Evolutionary conservation across 495 filamentous ascomycete species (phyloP), one percentile per base, ranked within the genome.

Genomic region (Pyronema domesticum): DNA sequence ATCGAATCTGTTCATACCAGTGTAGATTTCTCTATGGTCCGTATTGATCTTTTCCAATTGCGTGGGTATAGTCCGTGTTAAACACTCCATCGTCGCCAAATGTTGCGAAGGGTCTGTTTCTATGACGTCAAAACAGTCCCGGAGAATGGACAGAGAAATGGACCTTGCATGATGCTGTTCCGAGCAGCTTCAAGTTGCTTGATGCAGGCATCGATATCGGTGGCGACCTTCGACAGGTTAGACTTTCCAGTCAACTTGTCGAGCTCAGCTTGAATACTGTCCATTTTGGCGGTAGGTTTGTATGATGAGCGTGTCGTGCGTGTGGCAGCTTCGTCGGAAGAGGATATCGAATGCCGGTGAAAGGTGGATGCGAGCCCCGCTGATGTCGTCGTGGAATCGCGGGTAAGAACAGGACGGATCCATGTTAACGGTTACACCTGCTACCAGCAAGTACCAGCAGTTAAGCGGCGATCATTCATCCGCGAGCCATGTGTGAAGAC

Each of bases 181-280:
- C 85, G 75, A 14, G 88, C 85, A 10, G 71, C 73, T 59, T 78
- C 76, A 23, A 98, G 76, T 46, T 82, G 69, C 54, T 86, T 78
- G 49, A 98, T 85, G 52, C 83, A 81, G 36, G 74, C 74, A 64
- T 95, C 85, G 3, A 94, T 81, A 76, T 87, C 80, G 33, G 78
- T 70, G 15, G 89, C 75, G 17, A 78, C 82, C 56, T 83, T 76
- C 1, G 75, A 75, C 13, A 87, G 77, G 61, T 83, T 86, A n/a
- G 76, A 72, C 59, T 74, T 77, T 65, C 75, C 80, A 55, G 70
- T 72, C n/a, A 93, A 74, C 60, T 78, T 74, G 45, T 80, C 76
- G 54, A 87, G 75, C 57, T 89, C 86, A 58, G 78, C 76, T 60
- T 86, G 73, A 37, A 95, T 77, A 13, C 71, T 67, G 46, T 86